phyloP scores from a whole-genome alignment of 352 stramenopile genomes.

The Globisporangium okanoganense region DNA sequence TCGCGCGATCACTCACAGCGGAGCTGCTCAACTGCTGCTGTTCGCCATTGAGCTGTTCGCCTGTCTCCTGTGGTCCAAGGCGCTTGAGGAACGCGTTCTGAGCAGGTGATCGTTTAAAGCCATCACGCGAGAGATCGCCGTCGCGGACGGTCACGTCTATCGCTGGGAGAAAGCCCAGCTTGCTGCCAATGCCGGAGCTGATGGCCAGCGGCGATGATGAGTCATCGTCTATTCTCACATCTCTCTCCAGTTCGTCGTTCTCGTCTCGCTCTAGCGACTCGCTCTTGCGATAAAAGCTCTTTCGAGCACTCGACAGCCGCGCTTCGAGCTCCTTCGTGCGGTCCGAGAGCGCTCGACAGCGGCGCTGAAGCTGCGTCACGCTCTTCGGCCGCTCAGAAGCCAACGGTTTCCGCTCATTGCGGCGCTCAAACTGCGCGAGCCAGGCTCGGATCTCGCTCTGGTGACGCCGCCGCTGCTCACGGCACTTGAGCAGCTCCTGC shows the following conservation, averaged over 20 bases:
- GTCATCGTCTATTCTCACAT: neutral
- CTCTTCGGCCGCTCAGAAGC: constrained; percentile 27
- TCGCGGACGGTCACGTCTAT: constrained; percentile 15
- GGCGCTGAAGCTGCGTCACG: constrained; percentile 32
- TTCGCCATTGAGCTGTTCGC: neutral
- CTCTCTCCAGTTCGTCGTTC: neutral
- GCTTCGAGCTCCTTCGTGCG: constrained; percentile 37
- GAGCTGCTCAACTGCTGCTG: neutral
- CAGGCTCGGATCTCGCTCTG: constrained; percentile 42
- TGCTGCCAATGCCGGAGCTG: constrained; percentile 2
- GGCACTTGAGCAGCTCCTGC: constrained; percentile 40
- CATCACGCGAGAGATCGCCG: constrained; percentile 3
- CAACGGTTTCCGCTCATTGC: constrained; percentile 40
- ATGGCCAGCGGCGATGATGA: neutral
- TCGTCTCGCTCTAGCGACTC: constrained; percentile 7
- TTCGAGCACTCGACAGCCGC: constrained; percentile 17
- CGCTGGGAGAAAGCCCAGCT: constrained; percentile 1
- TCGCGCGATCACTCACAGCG: constrained; percentile 2
- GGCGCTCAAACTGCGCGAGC: constrained; percentile 54
- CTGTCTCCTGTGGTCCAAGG: constrained; percentile 9
- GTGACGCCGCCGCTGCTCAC: constrained; percentile 28
- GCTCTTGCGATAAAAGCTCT: constrained; percentile 27
- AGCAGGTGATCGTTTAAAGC: constrained; percentile 37
- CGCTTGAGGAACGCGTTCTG: constrained; percentile 63
- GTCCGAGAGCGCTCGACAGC: constrained; percentile 30